A percentile compares a stretch with the other conserved stretches of the same genome.
phyloP scores from a whole-genome alignment of 768 basidiomycete genomes.

The Mycena amicta region DNA sequence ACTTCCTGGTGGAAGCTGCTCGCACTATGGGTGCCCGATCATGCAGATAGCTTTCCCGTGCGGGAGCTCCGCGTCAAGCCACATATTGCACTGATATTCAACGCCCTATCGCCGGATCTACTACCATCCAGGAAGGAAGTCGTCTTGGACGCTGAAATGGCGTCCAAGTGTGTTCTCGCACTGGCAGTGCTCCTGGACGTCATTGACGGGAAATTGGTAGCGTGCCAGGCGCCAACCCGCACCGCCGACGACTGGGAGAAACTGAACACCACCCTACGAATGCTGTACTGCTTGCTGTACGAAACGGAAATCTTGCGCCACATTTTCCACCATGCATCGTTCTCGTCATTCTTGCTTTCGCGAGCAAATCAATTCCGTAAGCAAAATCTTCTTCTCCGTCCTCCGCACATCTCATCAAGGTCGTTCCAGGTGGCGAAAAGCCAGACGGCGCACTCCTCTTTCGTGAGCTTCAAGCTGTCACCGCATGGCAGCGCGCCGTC shows the following conservation, averaged over 20 bases:
- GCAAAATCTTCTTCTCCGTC: too few relatives aligned
- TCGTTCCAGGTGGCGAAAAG: background rate
- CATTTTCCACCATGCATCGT: conserved; percentile 4
- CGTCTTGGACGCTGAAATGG: conserved; percentile 2
- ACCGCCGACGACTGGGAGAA: conserved; percentile 9
- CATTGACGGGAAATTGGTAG: conserved; percentile 1
- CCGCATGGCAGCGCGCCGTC: conserved; percentile 9
- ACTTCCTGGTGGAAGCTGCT: background rate
- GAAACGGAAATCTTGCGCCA: conserved; percentile 8
- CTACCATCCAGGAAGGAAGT: background rate
- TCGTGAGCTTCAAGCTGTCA: conserved; percentile 6
- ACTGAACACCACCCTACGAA: conserved; percentile 8
- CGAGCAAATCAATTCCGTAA: background rate
- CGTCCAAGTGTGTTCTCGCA: conserved; percentile 2
- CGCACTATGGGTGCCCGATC: background rate
- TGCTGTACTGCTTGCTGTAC: conserved; percentile 14
- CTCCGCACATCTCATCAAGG: too few relatives aligned
- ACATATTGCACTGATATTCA: conserved; percentile 4
- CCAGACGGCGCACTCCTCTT: conserved; percentile 6
- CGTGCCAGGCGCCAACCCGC: background rate
- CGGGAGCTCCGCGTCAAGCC: conserved; percentile 1
- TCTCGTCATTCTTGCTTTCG: conserved; percentile 6
- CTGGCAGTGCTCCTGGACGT: conserved; percentile 9
- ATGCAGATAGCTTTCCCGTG: background rate
- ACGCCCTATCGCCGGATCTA: conserved; percentile 8